These are phyloP conservation scores for Dendrostoma leiphaemia DNA, from an alignment of 2,329 filamentous ascomycete species.

Conservation along the genomic window DNA sequence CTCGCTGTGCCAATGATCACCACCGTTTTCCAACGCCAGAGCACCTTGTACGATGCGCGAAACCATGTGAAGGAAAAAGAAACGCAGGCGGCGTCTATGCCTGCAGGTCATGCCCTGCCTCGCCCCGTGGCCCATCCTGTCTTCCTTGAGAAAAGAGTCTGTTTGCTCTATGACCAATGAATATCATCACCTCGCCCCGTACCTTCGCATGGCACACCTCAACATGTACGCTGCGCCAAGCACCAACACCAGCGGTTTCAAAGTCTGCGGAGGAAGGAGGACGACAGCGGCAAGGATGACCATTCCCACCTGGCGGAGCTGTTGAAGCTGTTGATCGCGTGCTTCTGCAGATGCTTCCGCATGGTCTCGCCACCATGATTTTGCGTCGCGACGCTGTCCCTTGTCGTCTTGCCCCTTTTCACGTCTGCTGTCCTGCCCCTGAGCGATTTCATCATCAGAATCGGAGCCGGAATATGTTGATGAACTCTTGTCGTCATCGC, in stretches of 20 bases:
- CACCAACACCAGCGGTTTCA: constrained; percentile 33
- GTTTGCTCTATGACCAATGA: background rate
- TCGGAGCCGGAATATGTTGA: constrained; percentile 18
- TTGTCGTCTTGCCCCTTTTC: constrained; percentile 23
- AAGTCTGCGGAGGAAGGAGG: constrained; percentile 44
- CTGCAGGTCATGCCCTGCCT: background rate
- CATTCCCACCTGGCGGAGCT: constrained; percentile 41
- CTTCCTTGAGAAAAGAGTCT: background rate
- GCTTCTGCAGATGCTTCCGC: constrained; percentile 23
- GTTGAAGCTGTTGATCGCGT: constrained; percentile 38
- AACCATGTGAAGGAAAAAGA: background rate
- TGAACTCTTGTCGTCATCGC: constrained; percentile 32
- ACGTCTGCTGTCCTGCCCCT: constrained; percentile 13
- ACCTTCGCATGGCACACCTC: constrained; percentile 26
- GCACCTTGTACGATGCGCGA: constrained; percentile 14
- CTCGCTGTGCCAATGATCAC: background rate
- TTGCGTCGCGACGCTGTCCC: background rate
- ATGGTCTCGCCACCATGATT: constrained; percentile 15
- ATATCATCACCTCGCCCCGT: constrained; percentile 6
- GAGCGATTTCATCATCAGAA: constrained; percentile 8
- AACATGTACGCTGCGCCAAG: constrained; percentile 38
- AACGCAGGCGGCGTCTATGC: constrained; percentile 9
- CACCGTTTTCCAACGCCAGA: constrained; percentile 9
- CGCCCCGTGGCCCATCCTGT: background rate
- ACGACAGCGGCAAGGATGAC: constrained; percentile 42